Base-by-base conservation (phyloP, 352 stramenopile genomes). In the Halophytophthora polymorphica region DNA sequence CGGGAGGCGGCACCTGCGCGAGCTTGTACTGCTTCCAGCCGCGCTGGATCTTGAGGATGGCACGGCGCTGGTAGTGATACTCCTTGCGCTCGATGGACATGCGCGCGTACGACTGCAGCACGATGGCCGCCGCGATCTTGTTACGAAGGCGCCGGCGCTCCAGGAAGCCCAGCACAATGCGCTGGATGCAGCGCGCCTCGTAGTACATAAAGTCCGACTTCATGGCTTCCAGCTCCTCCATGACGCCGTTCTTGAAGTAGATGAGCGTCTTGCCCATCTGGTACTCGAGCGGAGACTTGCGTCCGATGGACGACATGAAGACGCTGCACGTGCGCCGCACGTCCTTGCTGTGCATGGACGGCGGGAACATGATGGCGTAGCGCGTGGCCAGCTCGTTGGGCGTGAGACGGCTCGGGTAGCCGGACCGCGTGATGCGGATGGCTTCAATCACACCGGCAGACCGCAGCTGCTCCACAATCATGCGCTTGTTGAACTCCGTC, bases 191-290 rank as follows among this genome's bases (percentile, higher is more conserved):
- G n/a, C 83, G 90, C 12, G 83, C 82, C 65, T 95, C 83, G 58
- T 90, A 76, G 60, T 95, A 95, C 73, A 93, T 90, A 35, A 95
- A 95, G 56, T 95, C 85, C 11, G 83, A 93, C 68, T 95, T 95
- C 83, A 95, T 93, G 15, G 83, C 85, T 67, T 98, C 95, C 14
- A 98, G 76, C 56, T 90, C 78, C 67, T 98, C 95, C 68, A 98
- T 88, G 23, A 96, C 91, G 45, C 94, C 94, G 43, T 93, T 90
- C 69, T 96, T 95, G 71, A 98, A 98, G 77, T 98, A 98, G 17
- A 98, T 83, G 15, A 95, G 79, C n/a, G 88, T 98, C 60, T 98
- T 98, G 33, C 86, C 86, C 77, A 95, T 94, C 50, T 95, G 86
- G 41, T 90, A 95, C 60, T 95, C 86, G 15, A 95, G 57, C 6